Evolutionary conservation across 805 yeast genomes (phyloP), one percentile per base, ranked within the genome.

Genomic region (Spathaspora arborariae): DNA sequence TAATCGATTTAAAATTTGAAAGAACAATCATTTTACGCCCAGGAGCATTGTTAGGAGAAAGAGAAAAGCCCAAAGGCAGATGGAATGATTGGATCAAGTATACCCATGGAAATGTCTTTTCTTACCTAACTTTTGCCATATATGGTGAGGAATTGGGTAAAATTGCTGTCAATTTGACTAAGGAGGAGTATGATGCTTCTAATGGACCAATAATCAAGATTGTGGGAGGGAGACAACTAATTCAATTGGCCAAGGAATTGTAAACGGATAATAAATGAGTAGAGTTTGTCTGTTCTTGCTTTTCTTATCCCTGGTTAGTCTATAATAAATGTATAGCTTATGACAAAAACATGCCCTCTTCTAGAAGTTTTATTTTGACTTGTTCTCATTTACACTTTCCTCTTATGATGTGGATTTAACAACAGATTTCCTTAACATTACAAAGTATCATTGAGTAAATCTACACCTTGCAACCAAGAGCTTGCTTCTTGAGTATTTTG

Each of bases 21-120:
- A 72, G 80, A 45, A 81, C 90, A 1, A 77, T 88, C 44, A 84
- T 90, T 50, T 63, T 90, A 46, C 76, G 88, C 57, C 97, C 97
- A 0, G 96, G 96, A 11, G 62, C 72, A 0, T 67, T 89, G 33
- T 55, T 87, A 5, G 96, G 96, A 4, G 76, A 78, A 22, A 71
- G 96, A 56, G 72, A 67, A 15, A 49, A 50, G 6, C 49, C 63
- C 2, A 75, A 72, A 45, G 80, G 78, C 0, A 53, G 66, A 3
- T 59, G 59, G 4, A 73, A 68, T 46, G 57, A 51, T 11, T 30
- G 15, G 18, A n/a, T 30, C 16, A 30, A 30, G 35, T 13, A 30
- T 30, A 30, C 35, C 11, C 35, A 30, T 30, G 35, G 35, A 30
- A 30, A 30, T 16, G 11, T 30, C 16, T 30, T 30, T 13, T 30